A percentile compares a stretch with the other conserved stretches of the same genome.
Evolutionary conservation across 768 basidiomycete species (phyloP).

Genomic region (Collybia mongolica): DNA sequence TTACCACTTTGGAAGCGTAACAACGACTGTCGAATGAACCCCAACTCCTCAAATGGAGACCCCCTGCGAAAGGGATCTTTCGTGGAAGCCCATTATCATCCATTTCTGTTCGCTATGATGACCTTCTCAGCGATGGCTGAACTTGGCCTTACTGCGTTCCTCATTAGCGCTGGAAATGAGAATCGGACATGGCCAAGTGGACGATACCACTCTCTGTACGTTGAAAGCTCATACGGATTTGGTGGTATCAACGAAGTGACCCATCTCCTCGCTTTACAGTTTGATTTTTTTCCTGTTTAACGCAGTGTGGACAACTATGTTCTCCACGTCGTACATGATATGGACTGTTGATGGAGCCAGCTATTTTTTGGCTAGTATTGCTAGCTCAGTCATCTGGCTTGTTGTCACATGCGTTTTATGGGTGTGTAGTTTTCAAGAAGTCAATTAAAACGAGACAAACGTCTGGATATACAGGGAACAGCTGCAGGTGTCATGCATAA

Average conservation of each 20-base stretch:
- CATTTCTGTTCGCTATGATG: conserved; percentile 63
- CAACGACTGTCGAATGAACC: conserved; percentile 8
- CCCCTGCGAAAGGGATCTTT: conserved; percentile 30
- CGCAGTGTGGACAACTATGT: conserved; percentile 73
- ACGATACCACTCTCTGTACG: conserved; percentile 66
- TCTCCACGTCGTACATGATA: conserved; percentile 65
- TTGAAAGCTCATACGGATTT: not conserved
- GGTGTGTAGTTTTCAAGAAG: conserved; percentile 39
- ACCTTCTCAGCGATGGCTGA: conserved; percentile 67
- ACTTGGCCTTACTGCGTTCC: conserved; percentile 71
- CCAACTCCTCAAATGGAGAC: not conserved
- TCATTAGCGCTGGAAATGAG: conserved; percentile 69
- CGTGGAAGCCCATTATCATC: conserved; percentile 56
- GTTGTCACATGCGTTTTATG: conserved; percentile 62
- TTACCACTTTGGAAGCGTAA: conserved; percentile 2
- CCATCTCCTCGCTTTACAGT: conserved; percentile 23
- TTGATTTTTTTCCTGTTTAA: conserved; percentile 62
- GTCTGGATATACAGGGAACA: conserved; percentile 52
- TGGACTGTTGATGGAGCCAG: conserved; percentile 68
- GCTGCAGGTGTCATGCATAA: conserved; percentile 67
- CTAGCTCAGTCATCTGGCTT: conserved; percentile 77
- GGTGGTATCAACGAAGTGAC: not conserved
- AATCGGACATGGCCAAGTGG: conserved; percentile 57
- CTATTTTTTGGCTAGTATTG: conserved; percentile 71
- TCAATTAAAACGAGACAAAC: not conserved